Base-by-base conservation (phyloP, 768 basidiomycete genomes). In the Phaeotremella fagi region DNA sequence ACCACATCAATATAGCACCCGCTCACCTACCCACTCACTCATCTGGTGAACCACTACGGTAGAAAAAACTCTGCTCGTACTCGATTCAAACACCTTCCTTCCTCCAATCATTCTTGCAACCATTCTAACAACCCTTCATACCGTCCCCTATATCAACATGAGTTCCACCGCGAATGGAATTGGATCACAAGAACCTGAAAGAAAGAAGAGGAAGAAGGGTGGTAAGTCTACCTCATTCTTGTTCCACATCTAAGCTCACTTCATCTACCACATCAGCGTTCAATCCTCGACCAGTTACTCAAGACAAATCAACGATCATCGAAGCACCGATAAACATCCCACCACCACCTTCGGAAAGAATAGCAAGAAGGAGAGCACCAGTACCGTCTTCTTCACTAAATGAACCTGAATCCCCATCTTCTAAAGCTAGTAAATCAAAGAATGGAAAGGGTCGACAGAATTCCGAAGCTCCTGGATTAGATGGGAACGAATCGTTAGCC, bases 321-420 rank as follows among this genome's bases (percentile, higher is more conserved):
- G 59, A 61, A 25, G 50, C 51, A 3, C 25, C 52, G 12, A 36
- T 58, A 18, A 50, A 61, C 45, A 52, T 60, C 15, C 68, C 70
- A 20, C 69, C 69, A 22, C 72, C 72, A 15, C 72, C 70, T 4
- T 68, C 72, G 11, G 66, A 62, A 45, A 66, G 67, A 41, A 66
- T 65, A 16, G 70, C 72, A 3, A 51, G 72, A 29, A 42, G 61
- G n/a, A 52, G 70, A 48, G 64, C 68, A 20, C 68, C 70, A 3
- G 63, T 64, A 1, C 59, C 54, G 2, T 51, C 62, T 3, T 49
- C 51, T 15, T 60, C 61, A 14, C 58, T 50, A 25, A 35, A 53
- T 14, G 46, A 23, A 14, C 25, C 38, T 41, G 11, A 11, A 36
- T 20, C 36, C 27, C 48, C 48, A 53, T 24, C 41, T 52, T 25